phyloP scores from a whole-genome alignment of 1,284 basidiomycete genomes.

The Cutaneotrichosporon sp. region DNA sequence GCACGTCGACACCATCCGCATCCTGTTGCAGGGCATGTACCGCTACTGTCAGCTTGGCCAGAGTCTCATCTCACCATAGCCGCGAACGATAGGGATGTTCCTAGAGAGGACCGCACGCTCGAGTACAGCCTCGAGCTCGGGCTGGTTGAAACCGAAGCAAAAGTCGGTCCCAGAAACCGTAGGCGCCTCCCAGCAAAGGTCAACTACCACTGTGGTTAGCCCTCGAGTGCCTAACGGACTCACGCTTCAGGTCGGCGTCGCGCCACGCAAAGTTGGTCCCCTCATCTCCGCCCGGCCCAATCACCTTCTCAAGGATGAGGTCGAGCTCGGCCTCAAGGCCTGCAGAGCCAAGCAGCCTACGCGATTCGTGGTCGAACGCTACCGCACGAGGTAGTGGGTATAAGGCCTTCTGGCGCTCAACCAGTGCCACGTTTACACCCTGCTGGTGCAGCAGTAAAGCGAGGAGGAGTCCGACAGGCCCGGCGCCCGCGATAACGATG shows the following conservation, averaged over 20 bases:
- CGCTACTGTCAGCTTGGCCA: slow-evolving; percentile 3
- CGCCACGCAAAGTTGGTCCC: slow-evolving; percentile 29
- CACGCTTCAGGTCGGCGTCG: slow-evolving; percentile 24
- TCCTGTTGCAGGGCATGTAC: slow-evolving; percentile 1
- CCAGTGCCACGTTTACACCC: slow-evolving; percentile 25
- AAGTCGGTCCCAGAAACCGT: slow-evolving; percentile 22
- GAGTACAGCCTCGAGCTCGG: slow-evolving; percentile 21
- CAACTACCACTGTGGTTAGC: slow-evolving; percentile 14
- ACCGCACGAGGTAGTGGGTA: slow-evolving; percentile 31
- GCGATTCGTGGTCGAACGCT: slow-evolving; percentile 29
- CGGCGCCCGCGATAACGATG: slow-evolving; percentile 21
- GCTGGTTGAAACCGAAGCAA: slow-evolving; percentile 27
- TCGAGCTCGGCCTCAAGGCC: slow-evolving; percentile 20
- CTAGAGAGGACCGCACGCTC: slow-evolving; percentile 14
- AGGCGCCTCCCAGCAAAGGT: slow-evolving; percentile 18
- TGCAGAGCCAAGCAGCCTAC: slow-evolving; percentile 20
- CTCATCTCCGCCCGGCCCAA: slow-evolving; percentile 21
- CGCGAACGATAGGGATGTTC: slow-evolving; percentile 12
- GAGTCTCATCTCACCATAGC: slow-evolving; percentile 7
- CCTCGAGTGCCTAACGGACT: slow-evolving; percentile 3
- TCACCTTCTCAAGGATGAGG: slow-evolving; percentile 18
- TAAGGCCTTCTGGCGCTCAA: slow-evolving; percentile 29
- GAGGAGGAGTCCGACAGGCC: slow-evolving; percentile 18
- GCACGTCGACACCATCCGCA: slow-evolving; percentile 6
- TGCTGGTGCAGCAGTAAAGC: slow-evolving; percentile 23